Evolutionary conservation across 1,284 basidiomycete species (phyloP), one percentile per base, ranked within the genome.

Genomic region (Hypsizygus ulmarius): DNA sequence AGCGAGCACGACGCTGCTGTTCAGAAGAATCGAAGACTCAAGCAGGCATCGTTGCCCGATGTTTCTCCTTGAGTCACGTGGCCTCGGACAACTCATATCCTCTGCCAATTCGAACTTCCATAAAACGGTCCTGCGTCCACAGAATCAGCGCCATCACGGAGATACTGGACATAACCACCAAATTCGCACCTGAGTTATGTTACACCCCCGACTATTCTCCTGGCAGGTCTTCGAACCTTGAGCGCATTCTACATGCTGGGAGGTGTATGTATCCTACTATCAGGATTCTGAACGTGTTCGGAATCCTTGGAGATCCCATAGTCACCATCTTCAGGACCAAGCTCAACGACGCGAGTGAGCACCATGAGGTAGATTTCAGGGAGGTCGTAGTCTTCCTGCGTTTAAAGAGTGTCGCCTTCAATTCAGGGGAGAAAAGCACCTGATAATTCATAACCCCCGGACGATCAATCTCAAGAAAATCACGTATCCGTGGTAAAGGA

Each of bases 141-240:
- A 39, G 32, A 16, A 29, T 32, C 18, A 32, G n/a, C 29, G 29
- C 21, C 37, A 48, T 53, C 50, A 49, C 50, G 49, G 52, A 47
- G 47, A 51, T 49, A 50, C 27, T 34, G 37, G 35, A 15, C 5
- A 44, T 30, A 28, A 28, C n/a, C 14, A 38, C 16, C 37, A 16
- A 16, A 8, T 3, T 16, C 29, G 35, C 45, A 40, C 39, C 45
- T 48, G 27, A 11, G 25, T 43, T 29, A 46, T n/a, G 32, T 45
- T 38, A 7, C 32, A 43, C 33, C n/a, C 39, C 54, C 51, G 55
- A 56, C 11, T 43, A 46, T 56, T 56, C 46, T 52, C 53, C 55
- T 42, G 29, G 29, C 39, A 43, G 21, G 3, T 9, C 30, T 43
- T 48, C 45, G 27, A 43, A 11, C 25, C n/a, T 37, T 18, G 12